phyloP scores from a whole-genome alignment of 371 early-diverging fungal species.

The Synchytrium microbalum region DNA sequence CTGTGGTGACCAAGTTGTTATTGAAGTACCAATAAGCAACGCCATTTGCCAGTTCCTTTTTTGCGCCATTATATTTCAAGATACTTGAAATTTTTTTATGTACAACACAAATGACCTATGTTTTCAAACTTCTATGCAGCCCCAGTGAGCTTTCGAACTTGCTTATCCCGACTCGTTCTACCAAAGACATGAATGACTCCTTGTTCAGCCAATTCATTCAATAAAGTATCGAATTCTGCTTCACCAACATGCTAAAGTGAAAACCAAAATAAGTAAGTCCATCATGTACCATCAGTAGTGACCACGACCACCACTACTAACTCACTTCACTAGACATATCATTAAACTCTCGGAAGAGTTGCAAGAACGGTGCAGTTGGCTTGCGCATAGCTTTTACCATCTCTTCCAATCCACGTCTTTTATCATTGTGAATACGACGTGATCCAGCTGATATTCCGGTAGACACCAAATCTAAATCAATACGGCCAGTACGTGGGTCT shows the following conservation, averaged over 20 bases:
- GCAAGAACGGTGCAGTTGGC: conserved; percentile 13
- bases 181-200: conserved; percentile 4
- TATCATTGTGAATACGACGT: conserved; percentile 8
- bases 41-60: too few species aligned
- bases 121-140: neutral
- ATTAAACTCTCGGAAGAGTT: conserved; percentile 16
- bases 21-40: too few species aligned
- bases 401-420: neutral
- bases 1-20: too few species aligned
- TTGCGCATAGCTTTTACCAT: neutral
- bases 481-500: conserved; percentile 95
- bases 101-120: too few species aligned
- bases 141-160: neutral
- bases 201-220: conserved; percentile 25
- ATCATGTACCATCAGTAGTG: too few species aligned
- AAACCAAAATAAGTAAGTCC: too few species aligned
- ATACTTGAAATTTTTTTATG: too few species aligned
- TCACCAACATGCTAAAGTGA: conserved; percentile 19
- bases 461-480: conserved; percentile 95
- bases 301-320: neutral
- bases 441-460: conserved; percentile 63
- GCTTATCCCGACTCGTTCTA: neutral
- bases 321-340: conserved; percentile 16
- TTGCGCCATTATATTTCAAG: too few species aligned
- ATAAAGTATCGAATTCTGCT: conserved; percentile 23